Evolutionary conservation across 2,329 filamentous ascomycete genomes (phyloP), one percentile per base, ranked within the genome.

Genomic region (Trichothecium roseum): DNA sequence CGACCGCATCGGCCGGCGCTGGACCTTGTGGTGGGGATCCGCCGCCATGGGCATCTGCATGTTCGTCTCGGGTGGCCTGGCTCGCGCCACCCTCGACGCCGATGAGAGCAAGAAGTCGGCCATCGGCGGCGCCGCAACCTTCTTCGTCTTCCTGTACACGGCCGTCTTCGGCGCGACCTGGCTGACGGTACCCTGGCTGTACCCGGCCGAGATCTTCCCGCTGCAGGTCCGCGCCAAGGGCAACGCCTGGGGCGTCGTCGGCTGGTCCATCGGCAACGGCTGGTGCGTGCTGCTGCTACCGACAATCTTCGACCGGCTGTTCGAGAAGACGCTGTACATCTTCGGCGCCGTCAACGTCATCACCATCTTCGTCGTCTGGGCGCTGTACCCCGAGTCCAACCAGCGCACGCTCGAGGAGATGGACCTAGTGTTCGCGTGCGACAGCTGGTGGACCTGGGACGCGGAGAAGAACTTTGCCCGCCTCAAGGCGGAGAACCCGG

Each of bases 341-440:
- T 87, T 86, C 45, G 82, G 71, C 1, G 75, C 69, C 4, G 73
- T 69, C 49, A 86, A 84, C 48, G 56, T 76, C 8, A 53, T 82
- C 20, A 68, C 71, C 2, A 78, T 86, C 4, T 70, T 78, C 1
- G 73, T 84, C 56, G 75, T 84, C 0, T 87, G 78, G 76, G 77
- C 78, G 0, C 48, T 87, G 0, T 86, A 84, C 38, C 82, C 81
- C 0, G 82, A 86, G 51, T 82, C 75, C 3, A 84, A 79, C 48
- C 77, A 83, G 51, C 69, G 81, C 0, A 85, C 80, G 0, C 61
- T 86, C 0, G 82, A 86, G 48, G 81, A 85, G 48, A 85, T 86
- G 63, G 76, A 87, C 41, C 56, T 85, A 0, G 56, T 86, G 0
- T 86, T 87, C 45, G 77, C 80, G 0, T 69, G 75, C 1, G 64